Base-by-base conservation (phyloP, 1,139 yeast genomes). In the Taiozyma sp. region DNA sequence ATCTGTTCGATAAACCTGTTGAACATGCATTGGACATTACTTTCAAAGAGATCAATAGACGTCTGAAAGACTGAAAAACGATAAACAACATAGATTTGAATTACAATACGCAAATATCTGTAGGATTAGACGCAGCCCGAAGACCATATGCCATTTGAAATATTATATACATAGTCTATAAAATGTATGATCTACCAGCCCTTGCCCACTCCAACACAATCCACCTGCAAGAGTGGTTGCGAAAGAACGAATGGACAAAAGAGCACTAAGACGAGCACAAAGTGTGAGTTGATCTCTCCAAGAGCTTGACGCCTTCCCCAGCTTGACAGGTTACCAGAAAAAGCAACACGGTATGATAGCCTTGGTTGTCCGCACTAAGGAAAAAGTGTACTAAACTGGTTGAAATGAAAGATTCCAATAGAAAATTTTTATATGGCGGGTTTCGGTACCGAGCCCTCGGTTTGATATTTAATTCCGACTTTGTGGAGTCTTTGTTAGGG, bases 1-100 rank as follows among this genome's bases (percentile, higher is more conserved):
- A 81, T 62, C 63, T 86, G 55, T 87, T 88, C 63, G 96, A 88
- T 67, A 88, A 87, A 65, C 95, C 95, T 0, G 89, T 85, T 29
- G 95, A 88, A 66, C 73, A 75, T 44, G 85, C 80, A 0, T 74
- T 86, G 39, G 95, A 85, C 59, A 78, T 70, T 66, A 68, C 76
- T 0, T 87, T 86, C 62, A 86, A 79, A 40, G 73, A 80, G 62
- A 83, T 85, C 29, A 80, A 75, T 56, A 75, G 67, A 37, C 24
- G 6, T 37, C 19, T 37, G 7, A 43, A 32, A 28, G 22, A 43
- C 1, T 42, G 29, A 42, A 42, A 19, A 19, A 19, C 19, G 19
- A 19, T 19, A 19, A 19, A 28, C 19, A 19, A 19, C 19, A 19
- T n/a, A 6, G 14, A 32, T 32, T 32, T 32, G n/a, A 19, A n/a